Conservation (phyloP, 768 basidiomycete species). For the Dacryopinax primogenitus region DNA sequence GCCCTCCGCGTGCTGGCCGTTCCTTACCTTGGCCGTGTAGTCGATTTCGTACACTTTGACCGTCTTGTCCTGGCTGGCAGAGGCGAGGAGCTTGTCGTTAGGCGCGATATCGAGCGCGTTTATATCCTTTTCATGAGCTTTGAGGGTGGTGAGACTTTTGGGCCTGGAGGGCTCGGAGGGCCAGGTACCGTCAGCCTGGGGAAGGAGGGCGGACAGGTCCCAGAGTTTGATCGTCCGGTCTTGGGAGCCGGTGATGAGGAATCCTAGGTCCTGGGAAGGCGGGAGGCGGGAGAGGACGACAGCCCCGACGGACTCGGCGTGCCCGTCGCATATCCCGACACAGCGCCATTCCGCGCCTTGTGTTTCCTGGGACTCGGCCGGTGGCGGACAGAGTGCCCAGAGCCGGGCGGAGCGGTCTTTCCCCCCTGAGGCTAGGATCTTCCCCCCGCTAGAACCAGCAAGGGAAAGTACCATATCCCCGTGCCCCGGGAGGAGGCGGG, state of each 20-base stretch:
- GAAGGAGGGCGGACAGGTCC: slow-evolving; percentile 46
- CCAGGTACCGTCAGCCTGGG: slow-evolving; percentile 13
- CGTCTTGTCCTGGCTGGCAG: slow-evolving; percentile 91
- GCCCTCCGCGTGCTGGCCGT: slow-evolving; percentile 38
- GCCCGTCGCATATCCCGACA: slow-evolving; percentile 80
- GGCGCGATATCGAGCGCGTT: slow-evolving; percentile 89
- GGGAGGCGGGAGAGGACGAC: slow-evolving; percentile 61
- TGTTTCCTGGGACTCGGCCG: slow-evolving; percentile 24
- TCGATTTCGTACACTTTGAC: slow-evolving; percentile 79
- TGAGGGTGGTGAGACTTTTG: slow-evolving; percentile 69
- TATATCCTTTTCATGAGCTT: slow-evolving; percentile 97
- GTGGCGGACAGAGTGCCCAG: slow-evolving; percentile 42
- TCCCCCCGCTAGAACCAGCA: slow-evolving; percentile 51
- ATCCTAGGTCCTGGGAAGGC: slow-evolving; percentile 33
- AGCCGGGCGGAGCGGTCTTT: slow-evolving; percentile 82
- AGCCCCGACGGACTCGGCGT: slow-evolving; percentile 86
- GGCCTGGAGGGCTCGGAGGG: slow-evolving; percentile 32
- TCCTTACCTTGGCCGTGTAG: slow-evolving; percentile 27
- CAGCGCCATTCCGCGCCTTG: slow-evolving; percentile 45
- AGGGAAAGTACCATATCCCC: slow-evolving; percentile 82
- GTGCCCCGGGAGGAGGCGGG: slow-evolving; percentile 77
- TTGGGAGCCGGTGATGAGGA: slow-evolving; percentile 91
- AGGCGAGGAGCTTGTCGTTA: slow-evolving; percentile 75
- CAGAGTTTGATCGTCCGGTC: slow-evolving; percentile 98
- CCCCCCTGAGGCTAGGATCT: slow-evolving; percentile 76